Conservation (phyloP, 179 eudicot genomes). For the Spergularia azorica region DNA sequence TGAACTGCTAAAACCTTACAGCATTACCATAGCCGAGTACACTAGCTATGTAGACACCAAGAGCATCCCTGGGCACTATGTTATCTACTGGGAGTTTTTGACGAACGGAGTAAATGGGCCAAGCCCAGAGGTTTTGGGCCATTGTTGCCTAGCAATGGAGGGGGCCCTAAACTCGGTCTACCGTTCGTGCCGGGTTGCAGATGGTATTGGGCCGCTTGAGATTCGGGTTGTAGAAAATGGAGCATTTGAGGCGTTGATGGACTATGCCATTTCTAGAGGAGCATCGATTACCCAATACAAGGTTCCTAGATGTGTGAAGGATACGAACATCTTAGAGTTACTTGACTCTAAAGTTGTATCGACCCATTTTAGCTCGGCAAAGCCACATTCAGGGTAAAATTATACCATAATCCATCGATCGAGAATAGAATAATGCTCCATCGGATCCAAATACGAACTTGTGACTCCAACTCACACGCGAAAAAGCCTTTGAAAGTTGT, state of each 20-base stretch:
- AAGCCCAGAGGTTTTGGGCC: conserved; percentile 36
- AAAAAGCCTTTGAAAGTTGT: too few species aligned
- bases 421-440: too few species aligned
- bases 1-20: conserved; percentile 35
- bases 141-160: conserved; percentile 72
- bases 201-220: conserved; percentile 69
- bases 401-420: too few species aligned
- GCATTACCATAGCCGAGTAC: conserved; percentile 63
- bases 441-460: too few species aligned
- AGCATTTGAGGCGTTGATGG: conserved; percentile 85
- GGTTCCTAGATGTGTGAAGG: conserved; percentile 73
- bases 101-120: conserved; percentile 44
- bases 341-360: conserved; percentile 64
- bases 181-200: conserved; percentile 58
- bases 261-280: conserved; percentile 71
- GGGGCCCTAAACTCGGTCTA: conserved; percentile 72
- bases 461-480: too few species aligned
- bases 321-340: conserved; percentile 60
- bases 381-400: conserved; percentile 59
- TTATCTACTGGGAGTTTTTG: conserved; percentile 64
- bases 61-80: conserved; percentile 75
- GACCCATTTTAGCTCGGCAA: conserved; percentile 57
- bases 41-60: conserved; percentile 67
- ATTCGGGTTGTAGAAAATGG: conserved; percentile 65
- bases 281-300: conserved; percentile 78